Percentiles rank a stretch among this genome's conserved stretches.
phyloP scores from a whole-genome alignment of 202 grass and related monocot species.

The Saccharum hybrid region DNA sequence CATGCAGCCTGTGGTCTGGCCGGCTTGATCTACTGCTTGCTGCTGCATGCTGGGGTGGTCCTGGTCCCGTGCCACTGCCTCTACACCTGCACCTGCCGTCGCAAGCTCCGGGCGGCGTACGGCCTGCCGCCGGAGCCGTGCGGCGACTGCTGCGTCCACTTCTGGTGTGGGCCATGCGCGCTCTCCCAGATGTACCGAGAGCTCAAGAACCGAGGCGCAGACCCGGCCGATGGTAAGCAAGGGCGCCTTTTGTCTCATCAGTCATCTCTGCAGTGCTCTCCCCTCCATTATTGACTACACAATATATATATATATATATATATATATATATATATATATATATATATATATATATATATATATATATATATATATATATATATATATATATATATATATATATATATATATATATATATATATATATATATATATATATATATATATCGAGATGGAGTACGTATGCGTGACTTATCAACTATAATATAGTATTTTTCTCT shows the following conservation, averaged over 20 bases:
- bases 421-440: too few relatives aligned
- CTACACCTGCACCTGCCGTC: constrained; percentile 49
- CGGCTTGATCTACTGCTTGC: neutral
- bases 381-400: too few relatives aligned
- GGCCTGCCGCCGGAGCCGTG: constrained; percentile 45
- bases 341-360: too few relatives aligned
- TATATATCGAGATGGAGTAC: too few relatives aligned
- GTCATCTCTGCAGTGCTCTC: too few relatives aligned
- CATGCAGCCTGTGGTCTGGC: neutral
- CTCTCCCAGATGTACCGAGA: constrained; percentile 53
- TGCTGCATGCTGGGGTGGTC: neutral
- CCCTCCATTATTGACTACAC: too few relatives aligned
- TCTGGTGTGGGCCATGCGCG: constrained; percentile 42
- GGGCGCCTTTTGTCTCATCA: neutral
- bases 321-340: too few relatives aligned
- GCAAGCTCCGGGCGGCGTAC: constrained; percentile 47
- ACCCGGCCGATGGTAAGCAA: constrained; percentile 29
- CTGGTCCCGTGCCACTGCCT: neutral
- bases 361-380: too few relatives aligned
- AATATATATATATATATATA: too few relatives aligned
- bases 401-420: too few relatives aligned
- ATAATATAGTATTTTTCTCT: too few relatives aligned
- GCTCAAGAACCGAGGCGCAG: constrained; percentile 43
- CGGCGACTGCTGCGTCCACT: constrained; percentile 50
- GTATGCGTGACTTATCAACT: too few relatives aligned